A percentile compares a stretch with the other conserved stretches of the same genome.
phyloP scores from a whole-genome alignment of 345 rosid genomes.

The Brassica nigra region DNA sequence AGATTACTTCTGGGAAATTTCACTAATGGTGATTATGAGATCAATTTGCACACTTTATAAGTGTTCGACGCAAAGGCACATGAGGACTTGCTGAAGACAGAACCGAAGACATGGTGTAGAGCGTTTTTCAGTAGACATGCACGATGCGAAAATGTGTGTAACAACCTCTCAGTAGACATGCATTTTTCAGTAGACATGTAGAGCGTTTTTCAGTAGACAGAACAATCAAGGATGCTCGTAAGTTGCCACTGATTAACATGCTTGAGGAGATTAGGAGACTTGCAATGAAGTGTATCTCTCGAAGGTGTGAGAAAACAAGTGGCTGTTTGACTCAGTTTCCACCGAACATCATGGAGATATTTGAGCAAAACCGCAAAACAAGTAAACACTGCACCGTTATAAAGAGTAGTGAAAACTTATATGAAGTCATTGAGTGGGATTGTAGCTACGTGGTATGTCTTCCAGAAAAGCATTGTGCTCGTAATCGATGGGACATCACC shows the following conservation, averaged over 20 bases:
- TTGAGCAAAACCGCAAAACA: neutral
- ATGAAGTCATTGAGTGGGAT: neutral
- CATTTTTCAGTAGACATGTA: neutral
- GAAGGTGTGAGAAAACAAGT: neutral
- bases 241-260: neutral
- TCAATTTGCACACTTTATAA: no score
- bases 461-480: neutral
- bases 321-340: neutral
- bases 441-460: neutral
- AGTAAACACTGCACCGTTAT: neutral
- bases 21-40: neutral
- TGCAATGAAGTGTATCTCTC: neutral
- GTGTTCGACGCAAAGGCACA: no score
- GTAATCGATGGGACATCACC: no score
- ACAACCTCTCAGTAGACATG: neutral
- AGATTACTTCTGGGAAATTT: neutral
- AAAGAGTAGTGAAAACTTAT: no score
- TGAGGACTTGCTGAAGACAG: no score
- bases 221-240: neutral
- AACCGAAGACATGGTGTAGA: neutral
- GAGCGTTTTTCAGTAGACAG: neutral
- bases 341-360: no score
- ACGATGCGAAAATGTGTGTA: no score
- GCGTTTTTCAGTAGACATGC: neutral
- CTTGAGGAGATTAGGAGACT: neutral